Percentiles rank a stretch among this genome's conserved stretches.
Evolutionary conservation across 1,284 basidiomycete genomes (phyloP).

Genomic region (Leccinum fuscescens): DNA sequence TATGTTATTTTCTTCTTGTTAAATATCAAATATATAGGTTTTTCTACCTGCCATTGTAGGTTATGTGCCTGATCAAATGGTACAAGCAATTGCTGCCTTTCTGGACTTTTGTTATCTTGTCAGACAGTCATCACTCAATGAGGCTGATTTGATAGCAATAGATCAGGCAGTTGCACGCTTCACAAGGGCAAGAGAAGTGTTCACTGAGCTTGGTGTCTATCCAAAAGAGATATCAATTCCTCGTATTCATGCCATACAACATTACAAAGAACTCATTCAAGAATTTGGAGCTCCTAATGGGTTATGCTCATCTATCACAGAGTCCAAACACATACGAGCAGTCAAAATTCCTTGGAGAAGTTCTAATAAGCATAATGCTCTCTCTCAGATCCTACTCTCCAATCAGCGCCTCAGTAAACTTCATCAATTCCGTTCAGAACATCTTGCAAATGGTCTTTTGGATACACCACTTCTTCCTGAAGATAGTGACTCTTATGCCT

Average conservation of each 20-base stretch:
- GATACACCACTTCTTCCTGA: not conserved
- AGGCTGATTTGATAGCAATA: not conserved
- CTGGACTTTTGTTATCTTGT: constrained; percentile 13
- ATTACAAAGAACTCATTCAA: not conserved
- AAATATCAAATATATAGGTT: no score
- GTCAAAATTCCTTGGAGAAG: not conserved
- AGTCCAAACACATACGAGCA: not conserved
- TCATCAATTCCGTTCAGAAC: not conserved
- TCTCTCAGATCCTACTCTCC: not conserved
- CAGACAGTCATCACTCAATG: not conserved
- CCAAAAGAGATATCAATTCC: not conserved
- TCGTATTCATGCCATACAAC: not conserved
- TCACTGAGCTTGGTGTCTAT: not conserved
- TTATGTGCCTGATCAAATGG: constrained; percentile 4
- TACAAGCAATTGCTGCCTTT: constrained; percentile 6
- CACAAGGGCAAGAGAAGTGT: not conserved
- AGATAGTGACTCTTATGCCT: not conserved
- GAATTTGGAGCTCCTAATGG: not conserved
- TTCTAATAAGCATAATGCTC: not conserved
- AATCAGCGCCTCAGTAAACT: not conserved
- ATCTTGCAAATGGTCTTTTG: not conserved
- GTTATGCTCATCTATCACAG: not conserved
- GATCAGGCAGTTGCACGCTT: not conserved
- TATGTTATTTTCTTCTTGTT: no score
- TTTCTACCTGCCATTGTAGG: no score